phyloP scores from a whole-genome alignment of 345 rosid genomes.

The Sapria himalayana region DNA sequence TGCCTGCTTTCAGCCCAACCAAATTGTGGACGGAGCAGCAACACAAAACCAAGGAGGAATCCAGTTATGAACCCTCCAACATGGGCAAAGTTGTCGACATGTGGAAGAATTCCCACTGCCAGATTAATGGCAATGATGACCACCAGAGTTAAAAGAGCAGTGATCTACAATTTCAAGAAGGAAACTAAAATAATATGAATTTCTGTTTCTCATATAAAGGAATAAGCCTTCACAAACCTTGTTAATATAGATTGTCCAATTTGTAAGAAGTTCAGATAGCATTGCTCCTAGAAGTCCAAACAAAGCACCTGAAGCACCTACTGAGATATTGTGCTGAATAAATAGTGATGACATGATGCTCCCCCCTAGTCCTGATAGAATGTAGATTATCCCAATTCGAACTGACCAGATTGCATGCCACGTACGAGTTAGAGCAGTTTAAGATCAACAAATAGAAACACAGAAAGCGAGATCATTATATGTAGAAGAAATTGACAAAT shows the following conservation, averaged over 20 bases:
- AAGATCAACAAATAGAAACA: too few species aligned
- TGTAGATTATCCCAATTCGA: constrained; percentile 54
- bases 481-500: too few species aligned
- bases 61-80: constrained; percentile 74
- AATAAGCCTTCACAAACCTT: too few species aligned
- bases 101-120: constrained; percentile 77
- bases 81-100: constrained; percentile 86
- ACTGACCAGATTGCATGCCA: constrained; percentile 23
- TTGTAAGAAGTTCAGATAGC: constrained; percentile 77
- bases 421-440: too few species aligned
- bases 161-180: constrained; percentile 30
- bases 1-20: constrained; percentile 42
- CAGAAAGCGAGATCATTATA: too few species aligned
- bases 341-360: constrained; percentile 62
- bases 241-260: constrained; percentile 70
- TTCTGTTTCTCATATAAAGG: too few species aligned
- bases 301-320: constrained; percentile 98
- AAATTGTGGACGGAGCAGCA: constrained; percentile 74
- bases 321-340: constrained; percentile 47
- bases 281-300: constrained; percentile 96
- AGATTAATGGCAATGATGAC: constrained; percentile 47
- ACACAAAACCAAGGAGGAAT: constrained; percentile 56
- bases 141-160: constrained; percentile 46
- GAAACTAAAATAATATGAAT: constrained; percentile 13
- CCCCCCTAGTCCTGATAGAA: constrained; percentile 71